Percentiles rank a stretch among this genome's conserved stretches.
phyloP scores from a whole-genome alignment of 805 yeast genomes.

The Dipodascopsis tothii region DNA sequence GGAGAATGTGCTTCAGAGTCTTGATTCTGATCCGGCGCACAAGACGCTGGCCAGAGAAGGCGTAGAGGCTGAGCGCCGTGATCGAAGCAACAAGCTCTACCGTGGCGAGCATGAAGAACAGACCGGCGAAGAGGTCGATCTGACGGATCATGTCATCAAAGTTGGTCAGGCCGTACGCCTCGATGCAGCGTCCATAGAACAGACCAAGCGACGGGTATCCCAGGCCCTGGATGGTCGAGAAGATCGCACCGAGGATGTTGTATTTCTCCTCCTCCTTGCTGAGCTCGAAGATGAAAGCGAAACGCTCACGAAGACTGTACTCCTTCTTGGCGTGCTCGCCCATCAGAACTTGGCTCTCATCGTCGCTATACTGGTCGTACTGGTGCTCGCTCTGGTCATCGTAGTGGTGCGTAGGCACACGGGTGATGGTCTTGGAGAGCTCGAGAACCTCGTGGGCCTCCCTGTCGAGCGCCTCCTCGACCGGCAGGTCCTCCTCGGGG shows the following conservation, averaged over 20 bases:
- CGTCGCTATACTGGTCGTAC: too few species aligned
- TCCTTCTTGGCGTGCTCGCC: constrained; percentile 1
- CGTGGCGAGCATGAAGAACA: constrained; percentile 19
- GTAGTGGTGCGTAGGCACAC: background rate
- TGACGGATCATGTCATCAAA: constrained; percentile 15
- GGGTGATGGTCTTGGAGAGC: constrained; percentile 1
- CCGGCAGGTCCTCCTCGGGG: background rate
- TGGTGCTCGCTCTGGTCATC: too few species aligned
- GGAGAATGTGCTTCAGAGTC: constrained; percentile 25
- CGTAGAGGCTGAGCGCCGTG: constrained; percentile 17
- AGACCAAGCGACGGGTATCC: constrained; percentile 20
- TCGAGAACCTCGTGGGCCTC: constrained; percentile 3
- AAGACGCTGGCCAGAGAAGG: constrained; percentile 22
- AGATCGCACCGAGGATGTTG: constrained; percentile 16
- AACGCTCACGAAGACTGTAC: constrained; percentile 14
- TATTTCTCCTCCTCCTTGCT: constrained; percentile 9
- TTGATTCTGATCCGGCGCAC: constrained; percentile 26
- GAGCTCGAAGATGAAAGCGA: constrained; percentile 11
- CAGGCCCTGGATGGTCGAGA: constrained; percentile 18
- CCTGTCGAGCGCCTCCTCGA: constrained; percentile 1
- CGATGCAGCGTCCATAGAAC: constrained; percentile 21
- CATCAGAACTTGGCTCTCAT: too few species aligned
- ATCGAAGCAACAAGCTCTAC: constrained; percentile 13
- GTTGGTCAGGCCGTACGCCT: constrained; percentile 17
- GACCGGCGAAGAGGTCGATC: constrained; percentile 18